Percentiles rank a stretch among this genome's conserved stretches.
phyloP scores from a whole-genome alignment of 768 basidiomycete genomes.

The Lactifluus echinatus region DNA sequence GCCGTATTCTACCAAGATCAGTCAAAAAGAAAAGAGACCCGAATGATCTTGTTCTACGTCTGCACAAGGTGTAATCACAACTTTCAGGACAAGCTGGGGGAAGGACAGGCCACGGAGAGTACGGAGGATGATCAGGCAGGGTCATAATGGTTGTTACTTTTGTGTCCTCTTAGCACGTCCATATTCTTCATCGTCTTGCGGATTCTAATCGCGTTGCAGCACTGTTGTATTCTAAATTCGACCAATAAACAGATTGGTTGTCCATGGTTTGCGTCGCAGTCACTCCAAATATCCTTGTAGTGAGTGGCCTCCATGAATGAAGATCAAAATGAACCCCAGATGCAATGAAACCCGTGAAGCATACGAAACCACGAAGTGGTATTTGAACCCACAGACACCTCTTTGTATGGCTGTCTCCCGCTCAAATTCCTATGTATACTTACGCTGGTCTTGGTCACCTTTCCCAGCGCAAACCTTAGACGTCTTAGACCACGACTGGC shows the following conservation, averaged over 20 bases:
- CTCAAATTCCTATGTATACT: no score
- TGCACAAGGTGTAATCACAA: conserved; percentile 74
- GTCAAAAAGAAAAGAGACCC: conserved; percentile 90
- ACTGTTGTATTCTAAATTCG: background rate
- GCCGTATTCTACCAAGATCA: conserved; percentile 95
- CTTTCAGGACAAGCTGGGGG: conserved; percentile 54
- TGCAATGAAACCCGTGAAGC: background rate
- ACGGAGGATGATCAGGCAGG: conserved; percentile 22
- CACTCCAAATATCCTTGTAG: no score
- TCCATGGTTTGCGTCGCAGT: no score
- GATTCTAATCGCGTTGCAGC: background rate
- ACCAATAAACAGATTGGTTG: background rate
- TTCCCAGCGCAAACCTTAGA: no score
- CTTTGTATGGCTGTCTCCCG: no score
- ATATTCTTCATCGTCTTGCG: background rate
- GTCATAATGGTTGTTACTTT: background rate
- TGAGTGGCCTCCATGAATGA: background rate
- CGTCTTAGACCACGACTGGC: no score
- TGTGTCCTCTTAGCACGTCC: background rate
- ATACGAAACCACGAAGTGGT: background rate
- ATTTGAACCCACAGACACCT: background rate
- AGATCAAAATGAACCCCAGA: background rate
- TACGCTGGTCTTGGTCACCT: no score
- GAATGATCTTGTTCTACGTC: conserved; percentile 90
- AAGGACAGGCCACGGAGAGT: conserved; percentile 32